Conservation (phyloP, 2,329 filamentous ascomycete species). For the Sporothrix inflata region DNA sequence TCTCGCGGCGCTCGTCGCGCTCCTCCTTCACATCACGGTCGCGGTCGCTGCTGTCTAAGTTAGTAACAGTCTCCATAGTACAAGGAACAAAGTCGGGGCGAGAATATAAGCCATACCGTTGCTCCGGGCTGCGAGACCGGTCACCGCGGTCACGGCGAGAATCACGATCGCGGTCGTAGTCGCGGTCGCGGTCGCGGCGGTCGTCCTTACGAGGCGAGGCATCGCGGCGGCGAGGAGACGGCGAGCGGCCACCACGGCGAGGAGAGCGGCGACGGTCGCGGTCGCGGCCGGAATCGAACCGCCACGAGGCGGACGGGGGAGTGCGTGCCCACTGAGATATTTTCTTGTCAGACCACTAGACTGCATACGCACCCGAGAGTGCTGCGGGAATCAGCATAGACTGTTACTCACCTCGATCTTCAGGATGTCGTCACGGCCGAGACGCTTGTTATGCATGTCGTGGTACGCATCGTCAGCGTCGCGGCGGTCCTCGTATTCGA, state of each 20-base stretch:
- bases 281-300: constrained; percentile 89
- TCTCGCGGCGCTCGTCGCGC: constrained; percentile 70
- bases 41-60: constrained; percentile 51
- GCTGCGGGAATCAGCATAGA: no score
- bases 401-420: constrained; percentile 83
- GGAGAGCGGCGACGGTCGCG: constrained; percentile 69
- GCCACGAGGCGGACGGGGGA: constrained; percentile 96
- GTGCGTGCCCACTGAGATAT: constrained; percentile 86
- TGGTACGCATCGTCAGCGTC: constrained; percentile 99
- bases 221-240: constrained; percentile 78
- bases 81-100: not conserved
- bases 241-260: constrained; percentile 69
- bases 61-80: constrained; percentile 46
- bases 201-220: constrained; percentile 90
- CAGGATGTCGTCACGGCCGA: constrained; percentile 90
- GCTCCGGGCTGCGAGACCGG: constrained; percentile 72
- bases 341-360: not conserved
- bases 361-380: not conserved
- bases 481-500: constrained; percentile 97
- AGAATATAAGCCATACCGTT: constrained; percentile 48
- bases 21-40: constrained; percentile 71
- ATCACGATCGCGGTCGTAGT: constrained; percentile 73
- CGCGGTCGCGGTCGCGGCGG: constrained; percentile 75
- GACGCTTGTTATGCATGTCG: constrained; percentile 99
- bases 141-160: constrained; percentile 70